Evolutionary conservation across 306 rosid genomes (phyloP).

Genomic region (Calophaca sinica): DNA sequence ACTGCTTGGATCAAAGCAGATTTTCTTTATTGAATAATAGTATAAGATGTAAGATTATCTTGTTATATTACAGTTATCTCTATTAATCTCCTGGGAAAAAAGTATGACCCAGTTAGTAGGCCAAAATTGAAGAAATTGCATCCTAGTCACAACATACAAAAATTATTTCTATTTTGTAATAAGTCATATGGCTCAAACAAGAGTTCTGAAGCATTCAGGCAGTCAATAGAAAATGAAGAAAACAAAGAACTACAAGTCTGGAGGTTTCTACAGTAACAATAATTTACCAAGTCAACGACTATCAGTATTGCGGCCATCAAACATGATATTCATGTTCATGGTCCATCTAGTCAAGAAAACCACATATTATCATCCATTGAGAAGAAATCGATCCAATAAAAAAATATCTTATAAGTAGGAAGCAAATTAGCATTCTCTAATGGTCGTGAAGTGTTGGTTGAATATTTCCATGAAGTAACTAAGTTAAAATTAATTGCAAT

Average conservation of each 20-base stretch:
- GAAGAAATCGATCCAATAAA: not conserved
- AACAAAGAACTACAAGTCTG: not conserved
- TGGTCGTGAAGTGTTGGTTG: not conserved
- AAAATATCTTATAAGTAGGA: not conserved
- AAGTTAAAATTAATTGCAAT: constrained; percentile 16
- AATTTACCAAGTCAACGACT: not conserved
- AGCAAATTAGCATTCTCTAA: not conserved
- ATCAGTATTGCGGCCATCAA: not conserved
- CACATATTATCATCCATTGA: not conserved
- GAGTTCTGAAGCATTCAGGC: too few species aligned
- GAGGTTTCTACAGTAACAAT: not conserved
- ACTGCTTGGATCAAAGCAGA: too few species aligned
- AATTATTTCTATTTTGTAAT: not conserved
- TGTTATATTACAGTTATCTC: not conserved
- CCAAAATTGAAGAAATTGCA: not conserved
- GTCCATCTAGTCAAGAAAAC: not conserved
- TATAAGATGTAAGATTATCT: constrained; percentile 16
- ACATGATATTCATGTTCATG: not conserved
- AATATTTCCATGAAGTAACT: constrained; percentile 29
- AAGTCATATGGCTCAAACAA: not conserved
- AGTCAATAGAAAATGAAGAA: not conserved
- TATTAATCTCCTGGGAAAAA: not conserved
- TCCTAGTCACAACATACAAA: not conserved
- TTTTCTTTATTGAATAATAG: too few species aligned
- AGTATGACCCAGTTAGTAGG: constrained; percentile 4